Percentiles rank a stretch among this genome's conserved stretches.
These are phyloP conservation scores for Dalbergia cochinchinensis DNA, from an alignment of 306 rosid genomes.

Conservation along the genomic window DNA sequence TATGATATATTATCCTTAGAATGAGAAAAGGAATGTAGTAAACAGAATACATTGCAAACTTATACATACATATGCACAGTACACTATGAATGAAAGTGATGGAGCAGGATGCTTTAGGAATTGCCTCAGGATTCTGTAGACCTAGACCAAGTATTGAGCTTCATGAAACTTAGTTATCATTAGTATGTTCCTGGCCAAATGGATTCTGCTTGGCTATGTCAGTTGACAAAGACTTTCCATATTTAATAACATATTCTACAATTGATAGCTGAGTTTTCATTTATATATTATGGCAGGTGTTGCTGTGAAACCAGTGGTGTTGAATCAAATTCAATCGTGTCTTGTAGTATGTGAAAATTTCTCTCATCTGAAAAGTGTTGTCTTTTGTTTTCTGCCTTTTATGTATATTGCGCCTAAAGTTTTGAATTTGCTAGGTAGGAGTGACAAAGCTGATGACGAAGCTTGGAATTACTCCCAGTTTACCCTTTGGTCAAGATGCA, in stretches of 20 bases:
- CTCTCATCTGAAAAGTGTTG: slow-evolving; percentile 34
- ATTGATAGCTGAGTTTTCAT: slow-evolving; percentile 34
- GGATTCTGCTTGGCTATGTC: slow-evolving; percentile 8
- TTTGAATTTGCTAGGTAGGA: slow-evolving; percentile 60
- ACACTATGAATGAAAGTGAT: not conserved
- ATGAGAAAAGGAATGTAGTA: not conserved
- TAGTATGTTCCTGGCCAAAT: slow-evolving; percentile 6
- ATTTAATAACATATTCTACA: not conserved
- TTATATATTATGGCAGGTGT: slow-evolving; percentile 67
- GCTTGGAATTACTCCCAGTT: slow-evolving; percentile 65
- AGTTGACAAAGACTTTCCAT: slow-evolving; percentile 11
- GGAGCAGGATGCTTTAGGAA: not conserved
- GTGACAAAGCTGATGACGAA: slow-evolving; percentile 78
- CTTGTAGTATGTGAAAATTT: slow-evolving; percentile 64
- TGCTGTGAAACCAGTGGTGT: slow-evolving; percentile 80
- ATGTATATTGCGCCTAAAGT: slow-evolving; percentile 38
- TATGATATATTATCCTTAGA: slow-evolving; percentile 1
- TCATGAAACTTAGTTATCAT: slow-evolving; percentile 32
- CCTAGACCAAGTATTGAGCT: not conserved
- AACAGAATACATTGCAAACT: slow-evolving; percentile 7
- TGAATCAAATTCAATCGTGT: slow-evolving; percentile 74
- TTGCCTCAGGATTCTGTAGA: not conserved
- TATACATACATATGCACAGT: slow-evolving; percentile 1
- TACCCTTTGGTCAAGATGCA: slow-evolving; percentile 62
- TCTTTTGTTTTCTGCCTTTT: slow-evolving; percentile 4